Evolutionary conservation across 495 filamentous ascomycete genomes (phyloP), one percentile per base, ranked within the genome.

Genomic region (Aspergillus leporis): DNA sequence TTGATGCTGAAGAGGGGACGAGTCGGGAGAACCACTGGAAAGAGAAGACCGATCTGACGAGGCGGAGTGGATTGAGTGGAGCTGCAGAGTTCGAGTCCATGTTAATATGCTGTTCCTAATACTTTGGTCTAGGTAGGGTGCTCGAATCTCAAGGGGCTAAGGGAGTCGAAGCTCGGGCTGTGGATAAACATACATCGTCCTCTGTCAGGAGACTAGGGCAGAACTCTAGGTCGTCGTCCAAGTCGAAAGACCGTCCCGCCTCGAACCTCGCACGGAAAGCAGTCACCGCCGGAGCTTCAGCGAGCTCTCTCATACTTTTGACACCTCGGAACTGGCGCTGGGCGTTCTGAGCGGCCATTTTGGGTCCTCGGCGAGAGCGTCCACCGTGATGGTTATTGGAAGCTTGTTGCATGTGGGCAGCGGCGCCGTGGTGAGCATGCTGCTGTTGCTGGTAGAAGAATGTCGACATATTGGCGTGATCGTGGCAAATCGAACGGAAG

Each of bases 221-320:
- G 75, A 98, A 98, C 71, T 96, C 89, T 76, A 97, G 79, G 72
- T 98, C 94, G 70, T 98, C 94, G 65, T 97, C 93, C 64, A 99
- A 80, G 64, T 99, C 94, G 70, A 99, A 99, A 22, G 93, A 97
- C 55, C 92, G 87, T 46, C 89, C 91, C 63, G 92, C 90, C 72
- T 98, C 93, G 70, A 95, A 96, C 68, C 89, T 84, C 41, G 85
- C 83, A 58, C 93, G 89, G 76, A 91, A 96, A 59, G 87, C 85
- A 48, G 81, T 81, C 47, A 92, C 81, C 34, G 86, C 81, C 38
- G 86, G 85, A 48, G 86, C 81, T 67, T 97, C 92, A 65, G 87
- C 89, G 54, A 93, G 75, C 72, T 98, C 95, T 74, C 94, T 92
- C 83, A 91, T 91, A 66, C 87, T 93, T 69, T 90, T 82, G 31